Conservation (phyloP, 2,329 filamentous ascomycete genomes). For the Tolypocladium inflatum region DNA sequence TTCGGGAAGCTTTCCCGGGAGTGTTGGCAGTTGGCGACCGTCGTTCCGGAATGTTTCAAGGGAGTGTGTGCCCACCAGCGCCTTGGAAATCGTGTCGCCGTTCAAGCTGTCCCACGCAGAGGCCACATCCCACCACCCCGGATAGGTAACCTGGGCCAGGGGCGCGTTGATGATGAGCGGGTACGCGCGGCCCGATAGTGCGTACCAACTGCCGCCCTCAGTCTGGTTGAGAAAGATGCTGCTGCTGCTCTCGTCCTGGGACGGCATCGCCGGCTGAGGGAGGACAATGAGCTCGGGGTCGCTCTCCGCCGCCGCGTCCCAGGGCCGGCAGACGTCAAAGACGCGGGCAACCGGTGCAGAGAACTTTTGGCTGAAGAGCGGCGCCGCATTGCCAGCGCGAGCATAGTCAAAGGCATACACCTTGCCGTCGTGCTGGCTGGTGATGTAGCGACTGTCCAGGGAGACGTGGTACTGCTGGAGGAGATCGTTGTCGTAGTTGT, state of each 20-base stretch:
- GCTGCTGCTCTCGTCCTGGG: conserved; percentile 44
- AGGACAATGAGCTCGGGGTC: conserved; percentile 75
- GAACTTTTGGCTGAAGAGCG: conserved; percentile 60
- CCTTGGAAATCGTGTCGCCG: conserved; percentile 43
- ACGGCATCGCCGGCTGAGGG: conserved; percentile 68
- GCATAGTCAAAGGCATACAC: conserved; percentile 72
- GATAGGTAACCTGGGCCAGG: conserved; percentile 31
- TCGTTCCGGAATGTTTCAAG: conserved; percentile 33
- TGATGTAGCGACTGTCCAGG: conserved; percentile 82
- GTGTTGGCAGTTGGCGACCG: conserved; percentile 24
- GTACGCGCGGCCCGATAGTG: conserved; percentile 77
- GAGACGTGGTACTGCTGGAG: conserved; percentile 71
- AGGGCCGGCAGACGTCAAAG: conserved; percentile 76
- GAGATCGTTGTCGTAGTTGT: conserved; percentile 82
- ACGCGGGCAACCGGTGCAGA: conserved; percentile 74
- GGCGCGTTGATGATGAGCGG: conserved; percentile 70
- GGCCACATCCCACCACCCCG: conserved; percentile 37
- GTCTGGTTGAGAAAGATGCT: conserved; percentile 84
- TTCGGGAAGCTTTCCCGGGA: conserved; percentile 22
- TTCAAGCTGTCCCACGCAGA: conserved; percentile 28
- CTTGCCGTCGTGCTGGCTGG: conserved; percentile 74
- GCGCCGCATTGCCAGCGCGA: conserved; percentile 36
- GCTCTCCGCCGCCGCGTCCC: conserved; percentile 48
- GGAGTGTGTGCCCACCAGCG: conserved; percentile 63
- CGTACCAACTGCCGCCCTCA: conserved; percentile 83